Evolutionary conservation across 2,329 filamentous ascomycete species (phyloP).

Genomic region (Colletotrichum sublineola): DNA sequence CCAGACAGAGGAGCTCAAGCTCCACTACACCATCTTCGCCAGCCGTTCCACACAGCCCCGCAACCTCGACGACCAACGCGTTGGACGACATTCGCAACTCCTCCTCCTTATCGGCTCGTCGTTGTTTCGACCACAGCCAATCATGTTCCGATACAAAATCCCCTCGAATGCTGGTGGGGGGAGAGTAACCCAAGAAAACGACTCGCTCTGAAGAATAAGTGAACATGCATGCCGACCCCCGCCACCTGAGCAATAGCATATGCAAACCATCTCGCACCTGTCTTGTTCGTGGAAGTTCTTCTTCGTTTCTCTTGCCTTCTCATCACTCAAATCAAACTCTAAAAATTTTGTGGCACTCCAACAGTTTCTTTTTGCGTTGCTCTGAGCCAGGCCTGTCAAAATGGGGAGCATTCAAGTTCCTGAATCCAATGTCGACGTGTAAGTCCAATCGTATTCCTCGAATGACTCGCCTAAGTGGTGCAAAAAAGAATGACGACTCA

Average conservation of each 20-base stretch:
- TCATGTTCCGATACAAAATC: not conserved
- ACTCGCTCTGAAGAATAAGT: slow-evolving; percentile 13
- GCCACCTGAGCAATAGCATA: slow-evolving; percentile 1
- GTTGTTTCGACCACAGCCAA: not conserved
- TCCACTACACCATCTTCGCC: not conserved
- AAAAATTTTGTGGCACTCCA: not conserved
- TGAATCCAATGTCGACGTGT: slow-evolving; percentile 49
- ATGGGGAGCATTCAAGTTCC: slow-evolving; percentile 32
- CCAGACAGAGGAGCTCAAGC: not conserved
- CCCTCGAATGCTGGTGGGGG: slow-evolving; percentile 5
- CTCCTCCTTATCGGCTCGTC: not conserved
- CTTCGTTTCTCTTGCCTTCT: not conserved
- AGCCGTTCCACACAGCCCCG: not conserved
- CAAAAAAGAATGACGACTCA: not conserved
- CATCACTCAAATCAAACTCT: slow-evolving; percentile 4
- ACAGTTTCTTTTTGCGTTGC: too few species aligned
- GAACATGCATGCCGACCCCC: slow-evolving; percentile 28
- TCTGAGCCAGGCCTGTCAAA: not conserved
- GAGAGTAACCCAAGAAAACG: not conserved
- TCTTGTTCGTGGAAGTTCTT: not conserved
- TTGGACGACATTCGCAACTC: not conserved
- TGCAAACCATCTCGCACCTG: not conserved
- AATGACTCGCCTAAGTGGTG: not conserved
- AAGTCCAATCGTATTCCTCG: slow-evolving; percentile 2
- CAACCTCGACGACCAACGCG: not conserved